Evolutionary conservation across 345 rosid species (phyloP).

Genomic region (Arabidopsis arenosa): DNA sequence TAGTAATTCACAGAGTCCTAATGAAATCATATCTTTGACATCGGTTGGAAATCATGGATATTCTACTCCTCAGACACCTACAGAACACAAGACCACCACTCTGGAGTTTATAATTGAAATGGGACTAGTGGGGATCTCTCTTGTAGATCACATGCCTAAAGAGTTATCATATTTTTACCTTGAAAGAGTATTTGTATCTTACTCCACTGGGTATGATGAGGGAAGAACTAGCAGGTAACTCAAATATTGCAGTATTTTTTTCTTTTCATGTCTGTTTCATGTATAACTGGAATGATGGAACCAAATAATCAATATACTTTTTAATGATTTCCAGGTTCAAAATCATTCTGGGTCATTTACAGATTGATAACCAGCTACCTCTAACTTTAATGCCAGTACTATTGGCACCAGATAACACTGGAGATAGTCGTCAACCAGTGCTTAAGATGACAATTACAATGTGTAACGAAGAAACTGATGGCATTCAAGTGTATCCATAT

Average conservation of each 20-base stretch:
- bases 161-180: constrained; percentile 79
- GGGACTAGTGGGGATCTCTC: constrained; percentile 89
- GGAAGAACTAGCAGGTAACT: constrained; percentile 92
- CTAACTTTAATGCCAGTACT: constrained; percentile 91
- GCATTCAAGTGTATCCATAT: constrained; percentile 81
- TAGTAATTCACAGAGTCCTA: constrained; percentile 45
- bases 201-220: constrained; percentile 90
- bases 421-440: constrained; percentile 80
- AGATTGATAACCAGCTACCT: constrained; percentile 97
- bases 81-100: constrained; percentile 53
- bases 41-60: constrained; percentile 53
- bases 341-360: constrained; percentile 82
- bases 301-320: constrained; percentile 15
- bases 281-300: constrained; percentile 26
- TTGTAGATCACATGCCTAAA: constrained; percentile 86
- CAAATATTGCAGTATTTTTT: constrained; percentile 3
- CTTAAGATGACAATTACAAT: constrained; percentile 89
- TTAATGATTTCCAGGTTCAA: constrained; percentile 76
- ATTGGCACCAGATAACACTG: constrained; percentile 79
- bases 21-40: constrained; percentile 50
- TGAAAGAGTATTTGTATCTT: constrained; percentile 80
- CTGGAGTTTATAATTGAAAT: constrained; percentile 83
- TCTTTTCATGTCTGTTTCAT: constrained; percentile 9
- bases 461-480: constrained; percentile 77
- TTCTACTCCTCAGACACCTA: constrained; percentile 50